These are phyloP conservation scores for Boechera retrofracta DNA, from an alignment of 345 rosid genomes.

Conservation along the genomic window DNA sequence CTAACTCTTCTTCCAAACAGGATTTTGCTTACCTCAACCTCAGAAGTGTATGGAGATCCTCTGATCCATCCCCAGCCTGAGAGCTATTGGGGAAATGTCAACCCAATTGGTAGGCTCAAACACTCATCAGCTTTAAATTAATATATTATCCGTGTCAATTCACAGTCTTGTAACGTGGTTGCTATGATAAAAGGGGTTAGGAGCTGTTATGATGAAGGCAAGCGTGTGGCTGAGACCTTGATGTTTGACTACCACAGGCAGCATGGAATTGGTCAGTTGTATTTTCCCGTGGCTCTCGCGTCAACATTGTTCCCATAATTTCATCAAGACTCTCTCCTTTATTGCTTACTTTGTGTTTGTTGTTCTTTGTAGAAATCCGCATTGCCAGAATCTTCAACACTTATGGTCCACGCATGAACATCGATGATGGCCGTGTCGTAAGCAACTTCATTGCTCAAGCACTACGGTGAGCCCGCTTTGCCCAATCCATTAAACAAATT, in stretches of 20 bases:
- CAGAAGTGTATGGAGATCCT: conserved; percentile 98
- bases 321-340: neutral
- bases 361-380: conserved; percentile 69
- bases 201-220: conserved; percentile 98
- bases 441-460: conserved; percentile 99
- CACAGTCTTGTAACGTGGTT: neutral
- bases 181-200: conserved; percentile 65
- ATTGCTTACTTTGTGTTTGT: conserved; percentile 11
- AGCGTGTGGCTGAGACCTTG: conserved; percentile 97
- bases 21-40: conserved; percentile 94
- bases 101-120: conserved; percentile 75
- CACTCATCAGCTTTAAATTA: neutral
- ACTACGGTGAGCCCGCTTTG: conserved; percentile 58
- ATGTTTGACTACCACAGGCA: conserved; percentile 99
- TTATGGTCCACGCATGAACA: conserved; percentile 97
- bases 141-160: neutral
- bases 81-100: conserved; percentile 97
- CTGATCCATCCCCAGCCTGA: conserved; percentile 93
- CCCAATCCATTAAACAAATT: neutral
- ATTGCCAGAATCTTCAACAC: conserved; percentile 99
- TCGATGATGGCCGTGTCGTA: conserved; percentile 99
- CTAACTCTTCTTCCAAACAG: conserved; percentile 45
- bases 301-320: neutral
- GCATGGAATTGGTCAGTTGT: conserved; percentile 76
- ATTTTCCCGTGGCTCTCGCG: neutral